Base-by-base conservation (phyloP, 352 stramenopile species). In the Pythium myriotylum region DNA sequence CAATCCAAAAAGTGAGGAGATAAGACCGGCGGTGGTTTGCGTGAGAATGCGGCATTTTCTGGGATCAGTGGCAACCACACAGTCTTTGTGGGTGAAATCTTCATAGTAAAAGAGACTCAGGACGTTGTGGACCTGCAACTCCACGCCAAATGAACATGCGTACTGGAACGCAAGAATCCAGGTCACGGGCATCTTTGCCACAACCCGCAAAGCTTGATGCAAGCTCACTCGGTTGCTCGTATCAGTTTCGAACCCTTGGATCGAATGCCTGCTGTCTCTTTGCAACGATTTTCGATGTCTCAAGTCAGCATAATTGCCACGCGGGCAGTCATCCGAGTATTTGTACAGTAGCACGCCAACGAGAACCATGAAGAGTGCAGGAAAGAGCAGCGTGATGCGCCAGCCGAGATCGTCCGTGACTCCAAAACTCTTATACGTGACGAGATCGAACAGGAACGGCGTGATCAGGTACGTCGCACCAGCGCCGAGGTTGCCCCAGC, bases 71-170 rank as follows among this genome's bases (percentile, higher is more conserved):
- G 46, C 45, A n/a, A 57, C 54, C 1, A 81, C 63, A 29, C 79
- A 88, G 49, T 79, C 83, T 1, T 68, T 59, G 20, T 84, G 73
- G 19, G 68, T 77, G 53, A 98, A 97, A 35, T 91, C 83, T 27
- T 94, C 77, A 43, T 89, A 92, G 68, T 97, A 98, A 72, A 97
- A 96, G 20, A 86, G 62, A 24, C 87, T 92, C 35, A 95, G 85
- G 37, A 92, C 88, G 68, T 98, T 98, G 79, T 98, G 96, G 50
- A 98, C 91, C 46, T 95, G 95, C 3, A 98, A 73, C 65, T 98
- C 94, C 37, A 98, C 83, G 43, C 95, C 95, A 66, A 98, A 98
- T 70, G 88, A 98, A 62, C 82, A 92, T 35, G 86, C 93, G 53
- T 98, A 98, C 62, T 97, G 88, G 58, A 97, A 70, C 40, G 89